These are phyloP conservation scores for Pilasporangium apinafurcum DNA, from an alignment of 352 stramenopile species.

Conservation along the genomic window DNA sequence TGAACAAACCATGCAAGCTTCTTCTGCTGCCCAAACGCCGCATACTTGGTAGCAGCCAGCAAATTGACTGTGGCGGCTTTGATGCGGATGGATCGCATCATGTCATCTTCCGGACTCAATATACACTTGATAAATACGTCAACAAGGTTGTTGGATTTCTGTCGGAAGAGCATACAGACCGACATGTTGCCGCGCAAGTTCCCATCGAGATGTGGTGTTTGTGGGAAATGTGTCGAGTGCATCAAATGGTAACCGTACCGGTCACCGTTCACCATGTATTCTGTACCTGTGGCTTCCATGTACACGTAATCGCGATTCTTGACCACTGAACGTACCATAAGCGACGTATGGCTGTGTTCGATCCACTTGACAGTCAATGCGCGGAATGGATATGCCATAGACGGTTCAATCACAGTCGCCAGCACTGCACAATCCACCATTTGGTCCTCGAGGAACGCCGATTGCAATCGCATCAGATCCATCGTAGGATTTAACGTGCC, in stretches of 20 bases:
- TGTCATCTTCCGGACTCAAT: slow-evolving; percentile 19
- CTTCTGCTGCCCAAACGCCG: slow-evolving; percentile 5
- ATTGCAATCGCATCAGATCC: slow-evolving; percentile 28
- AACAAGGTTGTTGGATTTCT: slow-evolving; percentile 22
- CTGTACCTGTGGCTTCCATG: slow-evolving; percentile 18
- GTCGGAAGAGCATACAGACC: slow-evolving; percentile 29
- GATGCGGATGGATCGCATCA: slow-evolving; percentile 17
- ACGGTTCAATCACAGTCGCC: slow-evolving; percentile 18
- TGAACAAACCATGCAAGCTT: slow-evolving; percentile 10
- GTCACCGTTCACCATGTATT: slow-evolving; percentile 13
- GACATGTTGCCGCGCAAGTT: slow-evolving; percentile 31
- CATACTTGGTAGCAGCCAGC: slow-evolving; percentile 12
- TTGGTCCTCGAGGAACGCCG: slow-evolving; percentile 22
- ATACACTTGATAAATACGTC: slow-evolving; percentile 38
- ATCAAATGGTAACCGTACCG: slow-evolving; percentile 25
- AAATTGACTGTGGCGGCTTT: slow-evolving; percentile 18
- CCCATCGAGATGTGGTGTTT: background rate
- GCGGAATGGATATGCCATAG: slow-evolving; percentile 16
- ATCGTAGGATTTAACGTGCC: slow-evolving; percentile 20
- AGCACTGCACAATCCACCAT: slow-evolving; percentile 32
- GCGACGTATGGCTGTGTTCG: slow-evolving; percentile 13
- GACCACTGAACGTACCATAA: slow-evolving; percentile 16
- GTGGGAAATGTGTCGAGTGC: slow-evolving; percentile 22
- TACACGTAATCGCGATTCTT: slow-evolving; percentile 24
- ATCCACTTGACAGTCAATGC: slow-evolving; percentile 30